Conservation (phyloP, 805 yeast species). For the Naumovozyma dairenensis region DNA sequence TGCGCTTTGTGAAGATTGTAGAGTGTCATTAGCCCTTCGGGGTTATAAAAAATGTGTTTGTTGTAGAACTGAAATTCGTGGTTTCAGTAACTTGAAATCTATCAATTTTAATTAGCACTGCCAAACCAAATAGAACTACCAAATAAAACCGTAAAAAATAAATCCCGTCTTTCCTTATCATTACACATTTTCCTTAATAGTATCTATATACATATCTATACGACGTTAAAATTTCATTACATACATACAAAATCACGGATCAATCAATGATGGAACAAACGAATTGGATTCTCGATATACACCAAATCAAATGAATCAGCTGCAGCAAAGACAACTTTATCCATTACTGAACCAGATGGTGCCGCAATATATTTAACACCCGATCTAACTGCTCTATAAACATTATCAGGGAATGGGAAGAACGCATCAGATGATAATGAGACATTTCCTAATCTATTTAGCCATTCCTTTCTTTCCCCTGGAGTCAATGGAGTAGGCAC, state of each 20-base stretch:
- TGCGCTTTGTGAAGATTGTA: constrained; percentile 77
- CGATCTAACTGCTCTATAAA: constrained; percentile 90
- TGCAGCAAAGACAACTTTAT: constrained; percentile 88
- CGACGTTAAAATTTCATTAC: neutral
- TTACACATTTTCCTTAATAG: too few species aligned
- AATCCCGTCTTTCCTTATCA: too few species aligned
- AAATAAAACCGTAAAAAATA: neutral
- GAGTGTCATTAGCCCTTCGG: constrained; percentile 61
- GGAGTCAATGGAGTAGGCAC: constrained; percentile 74
- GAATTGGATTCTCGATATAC: constrained; percentile 92
- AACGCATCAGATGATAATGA: constrained; percentile 94
- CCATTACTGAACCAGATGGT: constrained; percentile 95
- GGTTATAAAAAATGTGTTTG: constrained; percentile 77
- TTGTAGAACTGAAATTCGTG: constrained; percentile 65
- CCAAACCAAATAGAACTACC: neutral
- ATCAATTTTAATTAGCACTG: too few species aligned
- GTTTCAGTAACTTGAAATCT: constrained; percentile 26
- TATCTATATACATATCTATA: neutral
- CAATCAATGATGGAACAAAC: constrained; percentile 87
- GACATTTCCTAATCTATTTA: constrained; percentile 65
- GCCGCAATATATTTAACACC: constrained; percentile 96
- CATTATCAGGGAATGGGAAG: constrained; percentile 99
- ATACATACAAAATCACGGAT: neutral
- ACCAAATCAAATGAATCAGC: constrained; percentile 86
- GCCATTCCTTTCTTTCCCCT: constrained; percentile 83